phyloP scores from a whole-genome alignment of 768 basidiomycete genomes.

The Pholiota molesta region DNA sequence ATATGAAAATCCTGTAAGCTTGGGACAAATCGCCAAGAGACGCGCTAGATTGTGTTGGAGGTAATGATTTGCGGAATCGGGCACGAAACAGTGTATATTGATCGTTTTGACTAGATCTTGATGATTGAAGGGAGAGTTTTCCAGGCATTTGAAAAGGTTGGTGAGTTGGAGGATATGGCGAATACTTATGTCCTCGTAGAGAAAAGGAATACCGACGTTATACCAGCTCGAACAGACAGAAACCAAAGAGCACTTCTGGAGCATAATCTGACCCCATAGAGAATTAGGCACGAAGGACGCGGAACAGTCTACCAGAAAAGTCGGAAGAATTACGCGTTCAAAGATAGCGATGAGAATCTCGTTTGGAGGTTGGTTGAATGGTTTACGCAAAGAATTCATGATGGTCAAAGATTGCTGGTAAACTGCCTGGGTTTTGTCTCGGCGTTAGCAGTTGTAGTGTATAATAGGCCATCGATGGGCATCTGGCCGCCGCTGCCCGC shows the following conservation, averaged over 20 bases:
- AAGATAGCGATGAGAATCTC: neutral
- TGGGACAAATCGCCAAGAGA: neutral
- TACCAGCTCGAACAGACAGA: neutral
- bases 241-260: neutral
- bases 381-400: too few relatives aligned
- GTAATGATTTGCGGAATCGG: neutral
- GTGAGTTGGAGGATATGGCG: neutral
- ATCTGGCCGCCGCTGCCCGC: too few relatives aligned
- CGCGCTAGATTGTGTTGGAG: neutral
- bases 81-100: neutral
- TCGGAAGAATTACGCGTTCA: neutral
- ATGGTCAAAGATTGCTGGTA: too few relatives aligned
- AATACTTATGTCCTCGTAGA: neutral
- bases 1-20: neutral
- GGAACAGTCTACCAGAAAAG: neutral
- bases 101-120: neutral
- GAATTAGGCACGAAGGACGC: neutral
- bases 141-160: neutral
- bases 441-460: too few relatives aligned
- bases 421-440: too few relatives aligned
- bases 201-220: neutral
- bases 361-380: neutral
- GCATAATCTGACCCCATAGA: neutral
- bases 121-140: neutral
- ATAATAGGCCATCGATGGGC: too few relatives aligned